A percentile compares a stretch with the other conserved stretches of the same genome.
Evolutionary conservation across 345 rosid species (phyloP).

Genomic region (Corchorus capsularis): DNA sequence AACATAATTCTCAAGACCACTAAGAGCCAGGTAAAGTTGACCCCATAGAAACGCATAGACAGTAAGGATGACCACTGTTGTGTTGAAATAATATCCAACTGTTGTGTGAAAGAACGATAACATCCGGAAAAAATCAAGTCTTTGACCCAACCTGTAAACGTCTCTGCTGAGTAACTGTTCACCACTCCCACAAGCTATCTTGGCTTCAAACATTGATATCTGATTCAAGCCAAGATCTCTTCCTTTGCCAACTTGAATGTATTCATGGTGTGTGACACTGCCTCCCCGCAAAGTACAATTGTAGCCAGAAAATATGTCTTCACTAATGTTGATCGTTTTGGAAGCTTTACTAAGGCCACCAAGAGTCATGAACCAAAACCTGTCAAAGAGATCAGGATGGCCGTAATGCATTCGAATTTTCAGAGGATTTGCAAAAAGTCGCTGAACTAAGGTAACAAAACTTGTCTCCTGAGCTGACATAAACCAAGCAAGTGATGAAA

Average conservation of each 20-base stretch:
- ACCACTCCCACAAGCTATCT: slow-evolving; percentile 90
- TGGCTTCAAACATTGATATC: slow-evolving; percentile 80
- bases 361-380: slow-evolving; percentile 83
- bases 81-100: slow-evolving; percentile 71
- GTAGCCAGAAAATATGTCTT: slow-evolving; percentile 92
- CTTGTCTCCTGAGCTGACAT: slow-evolving; percentile 92
- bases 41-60: slow-evolving; percentile 79
- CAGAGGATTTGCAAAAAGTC: slow-evolving; percentile 79
- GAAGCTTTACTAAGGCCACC: slow-evolving; percentile 96
- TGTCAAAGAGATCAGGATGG: slow-evolving; percentile 88
- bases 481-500: slow-evolving; percentile 91
- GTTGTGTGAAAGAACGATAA: slow-evolving; percentile 74
- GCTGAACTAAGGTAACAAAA: slow-evolving; percentile 86
- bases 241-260: slow-evolving; percentile 94
- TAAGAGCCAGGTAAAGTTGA: slow-evolving; percentile 78
- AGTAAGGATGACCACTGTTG: slow-evolving; percentile 63
- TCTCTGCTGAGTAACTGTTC: slow-evolving; percentile 93
- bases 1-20: slow-evolving; percentile 57
- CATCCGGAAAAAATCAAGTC: slow-evolving; percentile 86
- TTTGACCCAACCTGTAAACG: slow-evolving; percentile 81
- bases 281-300: slow-evolving; percentile 90
- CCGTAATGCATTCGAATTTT: slow-evolving; percentile 93
- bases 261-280: slow-evolving; percentile 88
- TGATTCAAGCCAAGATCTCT: slow-evolving; percentile 89
- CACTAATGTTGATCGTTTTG: slow-evolving; percentile 75